Base-by-base conservation (phyloP, 805 yeast species). In the Scheffersomyces lignosus region DNA sequence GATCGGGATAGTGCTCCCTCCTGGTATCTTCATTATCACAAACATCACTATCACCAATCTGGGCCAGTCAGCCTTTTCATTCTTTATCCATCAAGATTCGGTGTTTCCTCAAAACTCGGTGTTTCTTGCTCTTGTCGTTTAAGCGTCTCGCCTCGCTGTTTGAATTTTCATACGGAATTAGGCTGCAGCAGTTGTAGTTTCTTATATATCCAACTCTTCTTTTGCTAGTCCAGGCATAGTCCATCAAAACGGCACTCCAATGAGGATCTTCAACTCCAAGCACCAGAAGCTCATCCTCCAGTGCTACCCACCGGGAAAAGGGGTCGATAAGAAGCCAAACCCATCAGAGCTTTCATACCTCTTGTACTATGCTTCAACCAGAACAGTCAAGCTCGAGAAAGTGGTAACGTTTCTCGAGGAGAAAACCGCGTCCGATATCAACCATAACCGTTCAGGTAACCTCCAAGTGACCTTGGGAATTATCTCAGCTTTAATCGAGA, bases 241-340 rank as follows among this genome's bases (percentile, higher is more conserved):
- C n/a, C 24, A 20, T 10, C 24, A 20, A 20, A 20, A 7, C 24
- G 24, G 9, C 7, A 7, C 24, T 20, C 24, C 24, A 20, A 62
- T 61, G 64, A 38, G 62, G 7, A 48, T 77, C 22, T 25, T 79
- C 51, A 70, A 73, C 30, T 86, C 96, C 2, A 90, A 91, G 58
- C 98, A 90, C 60, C 97, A 90, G 62, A 81, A 87, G 54, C 72
- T 90, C 52, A 86, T 93, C 26, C 75, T 84, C 34, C 96, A 87
- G 60, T 93, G 98, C 67, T 91, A 91, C 59, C 98, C 96, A 4
- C 77, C 93, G 2, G 96, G 97, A 2, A 75, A 88, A 43, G 83
- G 81, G 5, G 75, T 76, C 4, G 98, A 90, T 54, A 90, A 90
- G 65, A 83, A 84, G 51, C 96, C 99, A 12, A 90, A 91, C 58